Evolutionary conservation across 2,329 filamentous ascomycete genomes (phyloP).

Genomic region (Cladophialophora exuberans): DNA sequence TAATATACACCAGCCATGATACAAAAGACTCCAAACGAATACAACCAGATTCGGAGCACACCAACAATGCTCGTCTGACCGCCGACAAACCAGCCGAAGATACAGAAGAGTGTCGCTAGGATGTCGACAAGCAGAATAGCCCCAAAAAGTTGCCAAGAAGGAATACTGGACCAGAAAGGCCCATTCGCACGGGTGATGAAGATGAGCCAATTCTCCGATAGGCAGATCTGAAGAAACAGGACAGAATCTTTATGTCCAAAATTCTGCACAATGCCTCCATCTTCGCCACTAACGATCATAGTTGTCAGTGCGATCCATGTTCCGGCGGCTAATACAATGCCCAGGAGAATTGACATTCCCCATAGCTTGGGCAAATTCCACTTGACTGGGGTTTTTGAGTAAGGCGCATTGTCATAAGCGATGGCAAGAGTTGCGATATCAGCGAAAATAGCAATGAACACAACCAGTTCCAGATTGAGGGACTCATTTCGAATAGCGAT

Average conservation of each 20-base stretch:
- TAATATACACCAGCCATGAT: slow-evolving; percentile 79
- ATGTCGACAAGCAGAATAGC: slow-evolving; percentile 83
- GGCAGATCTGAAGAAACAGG: slow-evolving; percentile 85
- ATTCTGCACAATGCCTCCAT: slow-evolving; percentile 88
- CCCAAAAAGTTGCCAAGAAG: slow-evolving; percentile 79
- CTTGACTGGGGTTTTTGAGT: slow-evolving; percentile 83
- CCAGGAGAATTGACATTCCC: slow-evolving; percentile 87
- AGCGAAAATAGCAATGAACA: slow-evolving; percentile 94
- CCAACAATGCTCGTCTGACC: slow-evolving; percentile 74
- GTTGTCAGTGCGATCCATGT: slow-evolving; percentile 90
- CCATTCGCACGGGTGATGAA: slow-evolving; percentile 94
- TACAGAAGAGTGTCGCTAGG: slow-evolving; percentile 80
- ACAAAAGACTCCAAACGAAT: slow-evolving; percentile 87
- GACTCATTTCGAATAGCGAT: slow-evolving; percentile 84
- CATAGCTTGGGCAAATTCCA: slow-evolving; percentile 95
- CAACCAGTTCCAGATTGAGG: slow-evolving; percentile 82
- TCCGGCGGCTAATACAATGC: slow-evolving; percentile 76
- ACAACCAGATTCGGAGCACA: slow-evolving; percentile 87
- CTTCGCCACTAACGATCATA: slow-evolving; percentile 68
- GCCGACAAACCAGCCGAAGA: slow-evolving; percentile 80
- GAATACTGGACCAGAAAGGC: slow-evolving; percentile 87
- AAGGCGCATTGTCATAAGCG: slow-evolving; percentile 90
- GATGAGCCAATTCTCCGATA: slow-evolving; percentile 95
- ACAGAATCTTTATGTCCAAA: slow-evolving; percentile 80
- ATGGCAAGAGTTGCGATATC: slow-evolving; percentile 91